A percentile compares a stretch with the other conserved stretches of the same genome.
These are phyloP conservation scores for Saraca asoca DNA, from an alignment of 331 rosid species.

Conservation along the genomic window DNA sequence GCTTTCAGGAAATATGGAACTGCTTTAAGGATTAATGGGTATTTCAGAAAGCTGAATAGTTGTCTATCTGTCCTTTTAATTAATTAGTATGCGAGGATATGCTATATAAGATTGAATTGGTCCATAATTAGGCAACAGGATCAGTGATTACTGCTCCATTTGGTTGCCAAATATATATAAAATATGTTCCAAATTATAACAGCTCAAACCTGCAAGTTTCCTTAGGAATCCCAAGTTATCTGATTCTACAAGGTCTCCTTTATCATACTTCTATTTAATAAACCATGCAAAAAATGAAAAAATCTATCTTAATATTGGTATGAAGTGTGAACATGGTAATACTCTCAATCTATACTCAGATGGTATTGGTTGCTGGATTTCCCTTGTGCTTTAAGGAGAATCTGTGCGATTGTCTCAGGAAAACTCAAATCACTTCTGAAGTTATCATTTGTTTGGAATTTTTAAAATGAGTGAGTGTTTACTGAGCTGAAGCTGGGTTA, in stretches of 20 bases:
- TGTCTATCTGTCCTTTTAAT: not conserved
- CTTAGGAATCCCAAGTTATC: not conserved
- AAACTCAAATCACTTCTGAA: not conserved
- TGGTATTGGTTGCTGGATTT: not conserved
- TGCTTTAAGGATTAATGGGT: not conserved
- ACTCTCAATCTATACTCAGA: not conserved
- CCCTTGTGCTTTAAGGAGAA: conserved; percentile 7
- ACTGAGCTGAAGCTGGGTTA: not conserved
- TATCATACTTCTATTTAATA: not conserved
- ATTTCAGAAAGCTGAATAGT: conserved; percentile 12
- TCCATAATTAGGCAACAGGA: not conserved
- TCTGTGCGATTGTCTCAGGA: not conserved
- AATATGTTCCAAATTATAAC: not conserved
- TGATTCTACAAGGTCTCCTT: not conserved
- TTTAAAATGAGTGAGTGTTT: not conserved
- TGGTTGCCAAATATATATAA: not conserved
- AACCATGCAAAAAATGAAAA: not conserved
- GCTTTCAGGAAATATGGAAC: conserved; percentile 1
- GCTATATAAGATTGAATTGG: not conserved
- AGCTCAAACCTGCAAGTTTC: conserved; percentile 1
- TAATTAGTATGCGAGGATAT: not conserved
- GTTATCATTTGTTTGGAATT: not conserved
- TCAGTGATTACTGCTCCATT: not conserved
- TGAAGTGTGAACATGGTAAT: not conserved
- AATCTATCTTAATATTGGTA: not conserved